phyloP scores from a whole-genome alignment of 306 rosid species.

The Astragalus membranaceus region DNA sequence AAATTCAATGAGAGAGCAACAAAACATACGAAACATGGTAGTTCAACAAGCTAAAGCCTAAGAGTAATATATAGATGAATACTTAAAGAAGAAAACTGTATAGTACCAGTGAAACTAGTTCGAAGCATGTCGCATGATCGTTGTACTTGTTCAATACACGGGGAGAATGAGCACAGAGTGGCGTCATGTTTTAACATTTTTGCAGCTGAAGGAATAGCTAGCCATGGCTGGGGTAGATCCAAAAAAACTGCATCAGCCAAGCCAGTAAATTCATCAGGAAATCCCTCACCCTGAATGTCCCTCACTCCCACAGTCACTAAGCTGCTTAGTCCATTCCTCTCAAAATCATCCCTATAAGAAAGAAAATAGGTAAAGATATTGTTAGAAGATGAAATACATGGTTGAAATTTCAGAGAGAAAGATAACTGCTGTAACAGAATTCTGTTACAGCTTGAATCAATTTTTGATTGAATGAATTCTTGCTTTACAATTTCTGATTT shows the following conservation, averaged over 20 bases:
- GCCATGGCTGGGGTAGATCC: constrained; percentile 23
- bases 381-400: too few species aligned
- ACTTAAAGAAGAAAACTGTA: not conserved
- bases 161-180: constrained; percentile 12
- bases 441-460: too few species aligned
- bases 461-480: too few species aligned
- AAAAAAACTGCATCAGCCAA: constrained; percentile 13
- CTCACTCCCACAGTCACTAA: constrained; percentile 14
- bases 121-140: constrained; percentile 5
- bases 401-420: too few species aligned
- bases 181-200: constrained; percentile 16
- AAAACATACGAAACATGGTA: not conserved
- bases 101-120: not conserved
- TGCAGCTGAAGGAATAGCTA: constrained; percentile 15
- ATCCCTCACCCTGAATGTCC: constrained; percentile 23
- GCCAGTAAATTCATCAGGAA: constrained; percentile 17
- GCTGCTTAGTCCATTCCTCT: constrained; percentile 9
- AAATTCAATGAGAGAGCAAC: not conserved
- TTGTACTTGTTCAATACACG: constrained; percentile 17
- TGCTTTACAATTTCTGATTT: too few species aligned
- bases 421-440: too few species aligned
- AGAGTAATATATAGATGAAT: not conserved
- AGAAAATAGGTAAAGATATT: not conserved
- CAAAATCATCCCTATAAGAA: constrained; percentile 14
- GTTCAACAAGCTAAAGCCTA: not conserved